A percentile compares a stretch with the other conserved stretches of the same genome.
phyloP scores from a whole-genome alignment of 495 filamentous ascomycete genomes.

The Ramalina peruviana region DNA sequence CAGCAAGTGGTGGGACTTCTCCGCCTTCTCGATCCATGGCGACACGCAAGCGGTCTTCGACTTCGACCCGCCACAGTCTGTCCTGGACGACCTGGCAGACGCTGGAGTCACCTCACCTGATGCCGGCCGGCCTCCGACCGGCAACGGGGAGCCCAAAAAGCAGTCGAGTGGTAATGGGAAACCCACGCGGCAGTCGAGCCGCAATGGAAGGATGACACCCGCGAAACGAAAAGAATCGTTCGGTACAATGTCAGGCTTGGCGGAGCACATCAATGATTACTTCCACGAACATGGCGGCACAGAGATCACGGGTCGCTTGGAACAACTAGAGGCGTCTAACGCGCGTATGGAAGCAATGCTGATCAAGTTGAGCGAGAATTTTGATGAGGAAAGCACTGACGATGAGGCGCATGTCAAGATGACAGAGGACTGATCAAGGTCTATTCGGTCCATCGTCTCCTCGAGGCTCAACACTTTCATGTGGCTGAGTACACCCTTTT shows the following conservation, averaged over 20 bases:
- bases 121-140: slow-evolving; percentile 21
- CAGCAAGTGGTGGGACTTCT: slow-evolving; percentile 31
- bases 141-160: slow-evolving; percentile 8
- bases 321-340: slow-evolving; percentile 19
- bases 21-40: slow-evolving; percentile 43
- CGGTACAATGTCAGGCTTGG: slow-evolving; percentile 16
- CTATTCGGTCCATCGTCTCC: too few relatives aligned
- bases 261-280: slow-evolving; percentile 13
- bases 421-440: too few relatives aligned
- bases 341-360: slow-evolving; percentile 22
- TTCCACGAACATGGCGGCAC: slow-evolving; percentile 15
- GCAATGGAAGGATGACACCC: neutral
- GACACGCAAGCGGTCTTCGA: slow-evolving; percentile 58
- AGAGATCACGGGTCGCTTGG: slow-evolving; percentile 15
- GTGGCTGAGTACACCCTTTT: too few relatives aligned
- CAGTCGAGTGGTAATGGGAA: slow-evolving; percentile 4
- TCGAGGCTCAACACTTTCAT: too few relatives aligned
- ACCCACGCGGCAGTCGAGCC: neutral
- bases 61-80: slow-evolving; percentile 44
- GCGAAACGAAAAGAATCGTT: slow-evolving; percentile 18
- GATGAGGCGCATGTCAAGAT: neutral
- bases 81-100: slow-evolving; percentile 36
- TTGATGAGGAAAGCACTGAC: slow-evolving; percentile 7
- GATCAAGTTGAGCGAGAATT: slow-evolving; percentile 11
- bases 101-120: slow-evolving; percentile 27